Evolutionary conservation across 352 stramenopile genomes (phyloP), one percentile per base, ranked within the genome.

Genomic region (Phytophthora agathidicida): DNA sequence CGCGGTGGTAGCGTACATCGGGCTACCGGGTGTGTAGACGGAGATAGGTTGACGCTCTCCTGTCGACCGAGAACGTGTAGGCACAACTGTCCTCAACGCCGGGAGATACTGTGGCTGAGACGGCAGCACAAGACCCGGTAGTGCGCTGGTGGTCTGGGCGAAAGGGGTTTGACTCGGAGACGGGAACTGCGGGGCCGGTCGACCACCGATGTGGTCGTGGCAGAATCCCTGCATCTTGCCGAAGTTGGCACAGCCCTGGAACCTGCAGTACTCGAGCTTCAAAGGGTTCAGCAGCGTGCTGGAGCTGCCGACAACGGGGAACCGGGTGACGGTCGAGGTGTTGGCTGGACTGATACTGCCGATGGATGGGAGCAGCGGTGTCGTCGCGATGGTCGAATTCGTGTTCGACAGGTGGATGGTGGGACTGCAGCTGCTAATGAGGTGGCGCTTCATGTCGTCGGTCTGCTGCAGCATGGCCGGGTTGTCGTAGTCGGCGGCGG

Each of bases 161-260:
- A 68, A 67, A 3, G 41, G 33, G 1, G 45, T 38, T 20, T 62
- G 52, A 16, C 20, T 32, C 22, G 62, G 54, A 26, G 66, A 58
- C 44, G 60, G 54, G 37, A 50, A 54, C 24, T 66, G 58, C 3
- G 36, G 41, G n/a, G 69, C 61, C 8, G 65, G 69, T 31, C 45
- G 65, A 3, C 66, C 58, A 20, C 86, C 72, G 52, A 77, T 80
- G 55, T 93, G 80, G 38, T 82, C 70, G 20, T 80, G 75, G 55
- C 80, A 89, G 51, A 75, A 79, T 13, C 81, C 75, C 46, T 90
- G 74, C 75, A 84, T 79, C 60, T 86, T 86, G 60, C 78, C 71
- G 37, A 84, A 83, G 68, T 87, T 84, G 51, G 69, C 61, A 45
- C 83, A 90, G 24, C 77, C 73, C 13, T 73, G 60, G 45, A 77